phyloP scores from a whole-genome alignment of 805 yeast species.

The Kodamaea kakaduensis region DNA sequence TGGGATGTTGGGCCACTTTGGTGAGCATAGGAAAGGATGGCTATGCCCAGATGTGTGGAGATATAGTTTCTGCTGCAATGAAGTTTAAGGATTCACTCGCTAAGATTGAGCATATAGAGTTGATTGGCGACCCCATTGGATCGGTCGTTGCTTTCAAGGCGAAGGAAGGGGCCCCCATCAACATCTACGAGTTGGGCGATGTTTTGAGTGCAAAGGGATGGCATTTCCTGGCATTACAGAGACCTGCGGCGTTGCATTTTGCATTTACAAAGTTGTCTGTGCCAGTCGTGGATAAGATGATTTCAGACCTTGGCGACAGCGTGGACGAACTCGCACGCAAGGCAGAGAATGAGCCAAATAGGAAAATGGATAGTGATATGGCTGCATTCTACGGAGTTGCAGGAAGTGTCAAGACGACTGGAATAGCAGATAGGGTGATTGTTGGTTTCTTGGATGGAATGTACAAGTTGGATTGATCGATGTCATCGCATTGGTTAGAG shows the following conservation, averaged over 20 bases:
- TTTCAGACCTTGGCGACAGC: conserved; percentile 44
- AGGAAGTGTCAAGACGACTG: conserved; percentile 79
- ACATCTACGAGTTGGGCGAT: conserved; percentile 80
- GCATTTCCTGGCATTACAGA: conserved; percentile 85
- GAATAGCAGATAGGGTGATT: conserved; percentile 76
- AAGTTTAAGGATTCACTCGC: conserved; percentile 44
- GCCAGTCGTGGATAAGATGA: conserved; percentile 55
- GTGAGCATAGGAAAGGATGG: conserved; percentile 81
- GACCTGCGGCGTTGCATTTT: conserved; percentile 87
- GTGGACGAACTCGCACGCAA: conserved; percentile 38
- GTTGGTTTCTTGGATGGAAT: conserved; percentile 78
- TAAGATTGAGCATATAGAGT: conserved; percentile 48
- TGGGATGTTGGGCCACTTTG: conserved; percentile 98
- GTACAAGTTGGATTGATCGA: conserved; percentile 51
- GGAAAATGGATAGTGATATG: conserved; percentile 48
- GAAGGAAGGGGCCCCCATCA: conserved; percentile 29
- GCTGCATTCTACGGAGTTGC: conserved; percentile 95
- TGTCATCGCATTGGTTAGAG: no score
- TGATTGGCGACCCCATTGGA: conserved; percentile 81
- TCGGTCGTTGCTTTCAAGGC: conserved; percentile 82
- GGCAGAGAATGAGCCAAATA: conserved; percentile 28
- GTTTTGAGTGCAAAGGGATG: conserved; percentile 64
- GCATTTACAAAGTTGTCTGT: conserved; percentile 78
- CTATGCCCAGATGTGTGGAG: conserved; percentile 59
- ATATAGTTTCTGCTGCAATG: conserved; percentile 65